Evolutionary conservation across 208 protist species (phyloP), one percentile per base, ranked within the genome.

Genomic region (Trypanosoma melophagium): DNA sequence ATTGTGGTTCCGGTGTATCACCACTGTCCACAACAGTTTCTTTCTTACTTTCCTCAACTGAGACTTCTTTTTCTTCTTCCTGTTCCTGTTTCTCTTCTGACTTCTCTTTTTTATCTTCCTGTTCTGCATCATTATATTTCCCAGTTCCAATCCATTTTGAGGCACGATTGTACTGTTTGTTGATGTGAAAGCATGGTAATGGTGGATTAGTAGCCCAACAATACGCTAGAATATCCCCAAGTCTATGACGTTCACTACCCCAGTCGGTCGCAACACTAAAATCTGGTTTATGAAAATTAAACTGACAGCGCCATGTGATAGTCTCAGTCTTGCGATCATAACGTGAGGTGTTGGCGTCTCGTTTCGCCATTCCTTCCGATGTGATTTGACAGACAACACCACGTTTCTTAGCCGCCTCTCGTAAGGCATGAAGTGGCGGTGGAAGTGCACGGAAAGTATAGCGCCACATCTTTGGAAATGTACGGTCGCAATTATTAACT

Each of bases 381-480:
- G 79, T 89, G 62, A 96, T 90, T 66, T 96, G 88, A 59, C 86
- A 94, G 14, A 95, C 71, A 0, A 96, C 87, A 19, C 92, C 92
- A n/a, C 89, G 74, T 38, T 79, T 77, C 54, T 84, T 81, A 0
- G 89, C 89, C 0, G 87, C 87, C 60, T 91, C 80, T 21, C 89
- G 87, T 59, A 96, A 69, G 13, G 85, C 81, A 59, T 85, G 74
- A n/a, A 94, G 79, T 8, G 79, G 81, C 1, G 84, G 87, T 0
- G 87, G 85, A 24, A 94, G 78, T 4, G 80, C 79, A 44, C 79
- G 74, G 77, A 79, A 92, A 35, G 71, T 86, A 71, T 89, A 92
- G 10, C 74, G 80, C 53, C 75, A 79, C 42, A 75, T 64, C 55
- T 66, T 78, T 38, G 86, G 84, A 51, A 92, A 80, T 40, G 40